A percentile compares a stretch with the other conserved stretches of the same genome.
phyloP scores from a whole-genome alignment of 768 basidiomycete genomes.

The Sporobolomyces pararoseus region DNA sequence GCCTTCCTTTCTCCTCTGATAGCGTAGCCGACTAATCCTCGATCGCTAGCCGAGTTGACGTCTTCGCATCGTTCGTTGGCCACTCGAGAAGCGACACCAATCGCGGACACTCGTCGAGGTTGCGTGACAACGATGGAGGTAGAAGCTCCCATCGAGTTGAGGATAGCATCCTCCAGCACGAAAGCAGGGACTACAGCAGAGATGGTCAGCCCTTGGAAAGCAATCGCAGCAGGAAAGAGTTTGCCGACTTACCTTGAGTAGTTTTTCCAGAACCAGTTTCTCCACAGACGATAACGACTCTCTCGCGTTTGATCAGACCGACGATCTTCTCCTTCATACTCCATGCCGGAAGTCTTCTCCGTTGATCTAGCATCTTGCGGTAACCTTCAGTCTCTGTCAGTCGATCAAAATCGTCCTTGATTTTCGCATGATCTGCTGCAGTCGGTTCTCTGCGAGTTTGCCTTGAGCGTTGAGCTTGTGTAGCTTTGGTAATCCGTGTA shows the following conservation, averaged over 20 bases:
- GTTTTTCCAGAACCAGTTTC: slow-evolving; percentile 93
- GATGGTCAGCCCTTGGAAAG: not conserved
- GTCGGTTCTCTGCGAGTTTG: slow-evolving; percentile 13
- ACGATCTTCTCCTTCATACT: slow-evolving; percentile 63
- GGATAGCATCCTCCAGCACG: slow-evolving; percentile 76
- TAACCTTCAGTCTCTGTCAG: slow-evolving; percentile 51
- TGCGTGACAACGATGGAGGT: slow-evolving; percentile 82
- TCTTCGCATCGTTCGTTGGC: slow-evolving; percentile 62
- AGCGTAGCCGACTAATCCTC: slow-evolving; percentile 72
- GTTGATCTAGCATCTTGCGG: slow-evolving; percentile 56
- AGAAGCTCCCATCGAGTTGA: slow-evolving; percentile 58
- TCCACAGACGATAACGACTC: slow-evolving; percentile 79
- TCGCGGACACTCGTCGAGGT: slow-evolving; percentile 80
- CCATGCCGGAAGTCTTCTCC: slow-evolving; percentile 74
- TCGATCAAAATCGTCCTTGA: slow-evolving; percentile 45
- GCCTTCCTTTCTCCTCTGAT: slow-evolving; percentile 81
- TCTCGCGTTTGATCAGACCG: slow-evolving; percentile 56
- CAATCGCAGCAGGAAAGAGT: too few species aligned
- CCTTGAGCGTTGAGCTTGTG: not conserved
- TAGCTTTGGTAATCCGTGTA: slow-evolving; percentile 10
- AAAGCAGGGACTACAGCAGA: slow-evolving; percentile 70
- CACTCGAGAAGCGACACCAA: slow-evolving; percentile 82
- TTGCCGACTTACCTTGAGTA: slow-evolving; percentile 68
- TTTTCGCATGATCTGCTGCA: slow-evolving; percentile 36
- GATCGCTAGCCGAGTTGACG: slow-evolving; percentile 61